phyloP scores from a whole-genome alignment of 345 rosid genomes.

The Hirschfeldia incana region DNA sequence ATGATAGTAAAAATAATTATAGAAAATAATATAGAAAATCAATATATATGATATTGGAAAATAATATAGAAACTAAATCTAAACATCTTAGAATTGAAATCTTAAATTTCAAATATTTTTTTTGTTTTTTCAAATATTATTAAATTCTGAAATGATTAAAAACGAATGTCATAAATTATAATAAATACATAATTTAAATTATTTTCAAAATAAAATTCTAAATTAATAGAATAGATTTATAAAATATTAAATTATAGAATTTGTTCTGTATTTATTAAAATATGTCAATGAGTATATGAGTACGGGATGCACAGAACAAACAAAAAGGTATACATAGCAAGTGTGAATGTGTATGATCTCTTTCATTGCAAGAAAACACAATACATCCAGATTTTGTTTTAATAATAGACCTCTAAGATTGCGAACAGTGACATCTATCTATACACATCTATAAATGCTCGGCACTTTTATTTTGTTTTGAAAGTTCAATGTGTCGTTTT shows the following conservation, averaged over 20 bases:
- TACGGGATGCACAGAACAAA: neutral
- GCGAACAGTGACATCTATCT: constrained; percentile 9
- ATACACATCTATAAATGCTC: neutral
- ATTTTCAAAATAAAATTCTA: neutral
- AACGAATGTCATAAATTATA: neutral
- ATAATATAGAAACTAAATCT: too few relatives aligned
- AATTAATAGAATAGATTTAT: too few relatives aligned
- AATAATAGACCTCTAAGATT: constrained; percentile 3
- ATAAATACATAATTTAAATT: neutral
- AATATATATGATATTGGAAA: too few relatives aligned
- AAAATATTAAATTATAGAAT: too few relatives aligned
- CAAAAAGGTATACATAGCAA: neutral
- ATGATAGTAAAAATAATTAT: too few relatives aligned
- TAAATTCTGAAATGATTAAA: neutral
- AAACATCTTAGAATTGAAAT: too few relatives aligned
- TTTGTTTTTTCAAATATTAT: too few relatives aligned
- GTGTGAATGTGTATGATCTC: neutral
- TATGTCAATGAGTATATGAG: neutral
- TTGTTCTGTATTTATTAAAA: neutral
- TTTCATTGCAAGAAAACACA: constrained; percentile 2
- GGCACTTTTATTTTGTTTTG: neutral
- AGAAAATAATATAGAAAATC: too few relatives aligned
- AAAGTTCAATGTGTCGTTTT: neutral
- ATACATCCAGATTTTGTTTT: neutral
- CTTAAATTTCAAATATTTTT: too few relatives aligned